A percentile compares a stretch with the other conserved stretches of the same genome.
These are phyloP conservation scores for Claviceps arundinis DNA, from an alignment of 2,329 filamentous ascomycete genomes.

Conservation along the genomic window DNA sequence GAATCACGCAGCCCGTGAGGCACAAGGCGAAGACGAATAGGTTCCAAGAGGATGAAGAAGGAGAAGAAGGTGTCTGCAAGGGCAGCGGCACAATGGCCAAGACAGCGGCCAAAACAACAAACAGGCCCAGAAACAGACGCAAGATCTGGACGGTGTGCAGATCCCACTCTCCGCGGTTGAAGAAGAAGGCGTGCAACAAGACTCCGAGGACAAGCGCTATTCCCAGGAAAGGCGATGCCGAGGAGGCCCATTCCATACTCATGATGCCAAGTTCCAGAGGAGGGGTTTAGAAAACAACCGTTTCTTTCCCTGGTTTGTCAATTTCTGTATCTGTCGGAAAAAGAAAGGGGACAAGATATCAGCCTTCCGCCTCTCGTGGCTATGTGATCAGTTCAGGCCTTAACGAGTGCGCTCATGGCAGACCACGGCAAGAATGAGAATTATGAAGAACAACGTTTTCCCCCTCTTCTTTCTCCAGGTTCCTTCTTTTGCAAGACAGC, in stretches of 20 bases:
- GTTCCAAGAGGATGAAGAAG: background rate
- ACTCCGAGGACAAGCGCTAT: constrained; percentile 20
- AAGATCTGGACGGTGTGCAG: constrained; percentile 3
- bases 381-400: too few species aligned
- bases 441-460: too few species aligned
- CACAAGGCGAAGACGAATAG: background rate
- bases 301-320: background rate
- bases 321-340: background rate
- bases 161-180: constrained; percentile 17
- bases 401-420: too few species aligned
- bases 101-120: background rate
- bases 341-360: background rate
- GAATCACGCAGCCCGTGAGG: background rate
- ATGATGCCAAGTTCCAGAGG: background rate
- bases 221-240: background rate
- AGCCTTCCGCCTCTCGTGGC: too few species aligned
- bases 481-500: too few species aligned
- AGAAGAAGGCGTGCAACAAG: constrained; percentile 9
- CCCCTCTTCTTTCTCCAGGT: too few species aligned
- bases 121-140: background rate
- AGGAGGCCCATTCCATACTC: background rate
- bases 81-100: background rate
- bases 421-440: too few species aligned
- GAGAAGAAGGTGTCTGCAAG: background rate
- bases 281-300: too few species aligned